Base-by-base conservation (phyloP, 495 filamentous ascomycete genomes). In the Daldinia caldariorum region DNA sequence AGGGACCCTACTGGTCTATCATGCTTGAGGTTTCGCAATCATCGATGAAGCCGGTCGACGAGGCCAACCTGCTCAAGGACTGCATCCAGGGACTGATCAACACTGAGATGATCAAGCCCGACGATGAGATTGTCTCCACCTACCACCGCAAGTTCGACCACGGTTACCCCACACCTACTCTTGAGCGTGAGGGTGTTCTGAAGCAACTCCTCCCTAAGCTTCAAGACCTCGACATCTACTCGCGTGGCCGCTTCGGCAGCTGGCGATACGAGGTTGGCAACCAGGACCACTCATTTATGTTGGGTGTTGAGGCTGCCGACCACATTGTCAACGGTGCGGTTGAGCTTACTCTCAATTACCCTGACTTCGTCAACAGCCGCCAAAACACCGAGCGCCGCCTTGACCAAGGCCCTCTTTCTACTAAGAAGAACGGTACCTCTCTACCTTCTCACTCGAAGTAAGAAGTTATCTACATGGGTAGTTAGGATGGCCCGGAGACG, bases 21-120 rank as follows among this genome's bases (percentile, higher is more conserved):
- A 99, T 99, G 95, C 83, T 99, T 78, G 95, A 99, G 83, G 91
- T 98, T 60, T 97, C 96, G 49, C 94, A 98, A 80, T 97, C 95
- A 43, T 88, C 88, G 73, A 88, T 97, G 91, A 99, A 99, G 87
- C 91, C 93, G 13, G 92, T 97, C 32, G 88, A 98, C 82, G 80
- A 89, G 72, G 87, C 86, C 57, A 97, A 88, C 75, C 81, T 99
- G 67, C 84, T 99, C 67, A 84, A 83, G 71, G 94, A 98, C 76
- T 94, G 88, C 74, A 98, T 99, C 82, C 91, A 94, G 83, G 95
- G 95, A 77, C 91, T 98, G 53, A 84, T 99, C 87, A 97, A 97
- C 87, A 98, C 95, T 31, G 89, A 94, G 53, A 97, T 99, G 91
- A 90, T 99, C 79, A 85, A 90, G 79, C 83, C 94, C 64, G 82